Conservation (phyloP, 2,329 filamentous ascomycete species). For the Fusarium sulawesiense region DNA sequence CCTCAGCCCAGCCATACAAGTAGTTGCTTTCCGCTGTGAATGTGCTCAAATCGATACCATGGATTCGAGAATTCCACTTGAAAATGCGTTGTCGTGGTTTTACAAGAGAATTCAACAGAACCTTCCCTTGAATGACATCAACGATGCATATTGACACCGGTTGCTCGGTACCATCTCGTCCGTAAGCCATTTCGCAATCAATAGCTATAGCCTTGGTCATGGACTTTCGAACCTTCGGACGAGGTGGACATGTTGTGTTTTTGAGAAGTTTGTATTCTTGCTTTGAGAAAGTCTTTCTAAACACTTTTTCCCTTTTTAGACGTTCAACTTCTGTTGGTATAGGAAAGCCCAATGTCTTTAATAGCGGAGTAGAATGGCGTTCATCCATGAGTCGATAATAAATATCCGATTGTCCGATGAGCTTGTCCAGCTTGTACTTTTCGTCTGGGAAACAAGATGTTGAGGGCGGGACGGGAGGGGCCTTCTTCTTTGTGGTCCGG, state of each 20-base stretch:
- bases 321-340: not conserved
- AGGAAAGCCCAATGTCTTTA: not conserved
- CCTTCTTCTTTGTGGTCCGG: not conserved
- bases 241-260: not conserved
- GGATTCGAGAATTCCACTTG: not conserved
- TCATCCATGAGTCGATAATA: not conserved
- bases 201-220: not conserved
- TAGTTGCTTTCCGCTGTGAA: not conserved
- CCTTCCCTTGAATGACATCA: not conserved
- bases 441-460: not conserved
- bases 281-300: not conserved
- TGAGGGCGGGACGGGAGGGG: not conserved
- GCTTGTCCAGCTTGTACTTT: not conserved
- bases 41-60: not conserved
- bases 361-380: not conserved
- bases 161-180: not conserved
- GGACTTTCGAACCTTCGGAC: fast-evolving
- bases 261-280: not conserved
- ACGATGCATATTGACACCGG: not conserved
- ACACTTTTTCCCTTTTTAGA: not conserved
- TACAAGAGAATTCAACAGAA: not conserved
- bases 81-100: not conserved
- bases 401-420: not conserved
- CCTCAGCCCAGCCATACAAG: not conserved
- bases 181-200: not conserved